Percentiles rank a stretch among this genome's conserved stretches.
These are phyloP conservation scores for Thermoascus crustaceus DNA, from an alignment of 2,329 filamentous ascomycete species.

Conservation along the genomic window DNA sequence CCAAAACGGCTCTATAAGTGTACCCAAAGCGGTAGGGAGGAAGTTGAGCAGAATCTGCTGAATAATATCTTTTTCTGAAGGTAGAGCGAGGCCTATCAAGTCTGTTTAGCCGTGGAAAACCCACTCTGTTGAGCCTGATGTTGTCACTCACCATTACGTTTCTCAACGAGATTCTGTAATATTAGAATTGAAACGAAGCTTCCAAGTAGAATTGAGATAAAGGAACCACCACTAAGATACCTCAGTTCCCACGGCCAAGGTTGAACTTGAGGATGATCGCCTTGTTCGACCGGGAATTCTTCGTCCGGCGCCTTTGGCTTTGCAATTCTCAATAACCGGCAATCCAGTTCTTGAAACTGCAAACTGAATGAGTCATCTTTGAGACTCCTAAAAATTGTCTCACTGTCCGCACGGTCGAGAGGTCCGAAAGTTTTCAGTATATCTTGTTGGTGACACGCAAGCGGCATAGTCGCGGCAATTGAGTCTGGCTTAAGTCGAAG, in stretches of 20 bases:
- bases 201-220: constrained; percentile 5
- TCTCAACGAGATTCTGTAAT: constrained; percentile 7
- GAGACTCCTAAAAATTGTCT: neutral
- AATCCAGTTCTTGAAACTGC: neutral
- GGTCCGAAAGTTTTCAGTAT: neutral
- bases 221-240: constrained; percentile 7
- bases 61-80: constrained; percentile 27
- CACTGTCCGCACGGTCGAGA: neutral
- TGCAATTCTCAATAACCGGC: neutral
- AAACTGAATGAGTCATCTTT: neutral
- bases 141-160: constrained; percentile 9
- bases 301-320: neutral
- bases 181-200: constrained; percentile 7
- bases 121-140: neutral
- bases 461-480: neutral
- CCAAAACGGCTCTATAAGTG: constrained; percentile 51
- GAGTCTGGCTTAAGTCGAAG: constrained; percentile 3
- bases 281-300: neutral
- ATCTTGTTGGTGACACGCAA: neutral
- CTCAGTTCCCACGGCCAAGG: constrained; percentile 1
- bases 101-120: constrained; percentile 4
- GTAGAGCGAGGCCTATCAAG: constrained; percentile 28
- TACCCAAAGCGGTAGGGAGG: constrained; percentile 47
- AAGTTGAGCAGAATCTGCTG: constrained; percentile 42
- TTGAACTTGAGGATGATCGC: neutral